Evolutionary conservation across 2,329 filamentous ascomycete species (phyloP).

Genomic region (Ascochyta rabiei): DNA sequence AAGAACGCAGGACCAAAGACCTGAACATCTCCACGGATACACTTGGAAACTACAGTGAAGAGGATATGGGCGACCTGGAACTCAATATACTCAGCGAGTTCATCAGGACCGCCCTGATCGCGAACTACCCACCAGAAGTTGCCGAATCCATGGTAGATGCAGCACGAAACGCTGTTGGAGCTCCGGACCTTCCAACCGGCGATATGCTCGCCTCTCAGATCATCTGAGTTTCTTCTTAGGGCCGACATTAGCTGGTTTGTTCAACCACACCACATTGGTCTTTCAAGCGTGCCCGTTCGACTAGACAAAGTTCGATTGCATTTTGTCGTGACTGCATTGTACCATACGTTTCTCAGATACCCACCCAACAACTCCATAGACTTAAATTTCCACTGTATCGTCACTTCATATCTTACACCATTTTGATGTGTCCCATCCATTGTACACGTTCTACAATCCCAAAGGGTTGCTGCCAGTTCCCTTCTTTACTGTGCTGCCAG

Average conservation of each 20-base stretch:
- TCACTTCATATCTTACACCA: constrained; percentile 9
- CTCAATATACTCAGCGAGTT: constrained; percentile 43
- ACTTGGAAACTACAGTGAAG: constrained; percentile 20
- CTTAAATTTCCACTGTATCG: constrained; percentile 2
- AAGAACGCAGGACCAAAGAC: constrained; percentile 23
- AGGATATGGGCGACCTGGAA: constrained; percentile 31
- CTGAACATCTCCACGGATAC: constrained; percentile 24
- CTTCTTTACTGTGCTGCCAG: constrained; percentile 32
- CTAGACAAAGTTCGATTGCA: not conserved
- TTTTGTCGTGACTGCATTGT: not conserved
- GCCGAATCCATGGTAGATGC: constrained; percentile 41
- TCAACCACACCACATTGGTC: not conserved
- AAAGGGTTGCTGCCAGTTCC: constrained; percentile 51
- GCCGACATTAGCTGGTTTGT: not conserved
- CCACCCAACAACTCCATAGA: constrained; percentile 23
- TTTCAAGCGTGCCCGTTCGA: too few species aligned
- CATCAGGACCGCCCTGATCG: constrained; percentile 36
- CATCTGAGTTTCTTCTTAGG: not conserved
- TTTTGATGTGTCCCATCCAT: not conserved
- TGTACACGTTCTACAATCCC: constrained; percentile 40
- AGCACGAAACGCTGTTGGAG: constrained; percentile 32
- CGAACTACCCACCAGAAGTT: constrained; percentile 25
- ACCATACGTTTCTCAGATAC: constrained; percentile 20
- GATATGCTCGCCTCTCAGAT: constrained; percentile 25
- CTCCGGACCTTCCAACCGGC: constrained; percentile 36